A percentile compares a stretch with the other conserved stretches of the same genome.
Conservation (phyloP, 148 eudicot genomes). For the Nepenthes gracilis region DNA sequence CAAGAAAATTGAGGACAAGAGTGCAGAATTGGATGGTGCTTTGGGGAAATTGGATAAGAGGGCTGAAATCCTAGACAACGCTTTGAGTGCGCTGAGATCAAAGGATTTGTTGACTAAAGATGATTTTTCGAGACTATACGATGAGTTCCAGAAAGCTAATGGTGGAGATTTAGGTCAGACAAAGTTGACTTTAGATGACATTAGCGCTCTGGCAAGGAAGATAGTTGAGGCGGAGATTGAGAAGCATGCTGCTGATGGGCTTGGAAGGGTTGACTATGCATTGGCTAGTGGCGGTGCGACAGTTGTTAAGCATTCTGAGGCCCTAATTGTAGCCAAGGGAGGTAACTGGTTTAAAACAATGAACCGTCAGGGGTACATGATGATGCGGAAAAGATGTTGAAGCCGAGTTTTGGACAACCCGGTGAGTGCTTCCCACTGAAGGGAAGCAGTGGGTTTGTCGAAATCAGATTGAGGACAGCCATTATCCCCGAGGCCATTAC, state of each 20-base stretch:
- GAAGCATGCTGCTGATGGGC: conserved; percentile 84
- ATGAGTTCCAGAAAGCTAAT: conserved; percentile 38
- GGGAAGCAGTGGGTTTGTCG: conserved; percentile 72
- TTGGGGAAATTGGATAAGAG: conserved; percentile 27
- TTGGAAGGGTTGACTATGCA: conserved; percentile 86
- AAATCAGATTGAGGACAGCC: conserved; percentile 55
- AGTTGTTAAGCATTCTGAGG: conserved; percentile 62
- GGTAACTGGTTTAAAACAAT: conserved; percentile 17
- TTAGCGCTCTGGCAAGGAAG: conserved; percentile 53
- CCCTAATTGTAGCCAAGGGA: conserved; percentile 15
- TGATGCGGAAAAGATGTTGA: conserved; percentile 54
- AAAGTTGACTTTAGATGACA: conserved; percentile 44
- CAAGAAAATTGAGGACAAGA: conserved; percentile 33
- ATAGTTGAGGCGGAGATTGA: conserved; percentile 71
- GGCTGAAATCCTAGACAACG: conserved; percentile 28
- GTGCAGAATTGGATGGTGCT: conserved; percentile 19
- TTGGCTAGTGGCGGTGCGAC: conserved; percentile 52
- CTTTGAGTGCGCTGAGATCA: conserved; percentile 18
- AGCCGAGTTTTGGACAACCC: conserved; percentile 86
- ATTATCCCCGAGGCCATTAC: conserved; percentile 80
- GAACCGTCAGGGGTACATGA: conserved; percentile 18
- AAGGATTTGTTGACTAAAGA: conserved; percentile 40
- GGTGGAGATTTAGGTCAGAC: conserved; percentile 5
- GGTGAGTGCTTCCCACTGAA: conserved; percentile 79
- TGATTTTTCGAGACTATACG: conserved; percentile 35